Percentiles rank a stretch among this genome's conserved stretches.
Conservation (phyloP, 2,329 filamentous ascomycete genomes). For the Thermomyces lanuginosus region DNA sequence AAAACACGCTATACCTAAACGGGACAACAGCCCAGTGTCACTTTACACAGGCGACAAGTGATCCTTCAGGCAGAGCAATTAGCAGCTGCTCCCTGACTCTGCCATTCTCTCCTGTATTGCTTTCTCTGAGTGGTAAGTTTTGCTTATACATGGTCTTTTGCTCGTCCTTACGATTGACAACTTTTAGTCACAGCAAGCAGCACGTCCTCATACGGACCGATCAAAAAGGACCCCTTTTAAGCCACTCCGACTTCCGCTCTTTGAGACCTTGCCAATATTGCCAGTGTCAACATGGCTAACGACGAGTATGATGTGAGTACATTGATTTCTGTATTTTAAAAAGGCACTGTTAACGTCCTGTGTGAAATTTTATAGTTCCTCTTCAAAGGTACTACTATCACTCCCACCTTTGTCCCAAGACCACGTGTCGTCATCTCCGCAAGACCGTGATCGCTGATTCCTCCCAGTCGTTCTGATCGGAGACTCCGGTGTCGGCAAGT, state of each 20-base stretch:
- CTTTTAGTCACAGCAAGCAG: too few relatives aligned
- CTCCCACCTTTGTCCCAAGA: conserved; percentile 10
- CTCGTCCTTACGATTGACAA: too few relatives aligned
- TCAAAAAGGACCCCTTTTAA: too few relatives aligned
- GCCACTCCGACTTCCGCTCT: conserved; percentile 10
- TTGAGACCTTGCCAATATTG: conserved; percentile 11
- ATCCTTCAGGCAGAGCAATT: too few relatives aligned
- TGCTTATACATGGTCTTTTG: too few relatives aligned
- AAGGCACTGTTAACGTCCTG: not conserved
- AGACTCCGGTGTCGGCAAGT: conserved; percentile 98
- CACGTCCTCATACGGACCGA: too few relatives aligned
- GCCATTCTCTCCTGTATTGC: too few relatives aligned
- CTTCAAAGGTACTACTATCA: conserved; percentile 67
- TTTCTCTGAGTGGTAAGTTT: too few relatives aligned
- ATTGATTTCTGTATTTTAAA: not conserved
- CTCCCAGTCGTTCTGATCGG: conserved; percentile 83
- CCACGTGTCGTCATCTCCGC: conserved; percentile 8
- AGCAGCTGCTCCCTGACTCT: too few relatives aligned
- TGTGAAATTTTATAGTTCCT: conserved; percentile 58
- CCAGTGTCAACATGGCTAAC: conserved; percentile 65
- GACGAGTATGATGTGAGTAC: conserved; percentile 98
- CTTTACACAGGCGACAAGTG: too few relatives aligned
- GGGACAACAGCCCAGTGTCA: too few relatives aligned
- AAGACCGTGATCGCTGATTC: conserved; percentile 7
- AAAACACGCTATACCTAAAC: too few relatives aligned